Evolutionary conservation across 148 eudicot genomes (phyloP).

Genomic region (Persicaria tinctoria): DNA sequence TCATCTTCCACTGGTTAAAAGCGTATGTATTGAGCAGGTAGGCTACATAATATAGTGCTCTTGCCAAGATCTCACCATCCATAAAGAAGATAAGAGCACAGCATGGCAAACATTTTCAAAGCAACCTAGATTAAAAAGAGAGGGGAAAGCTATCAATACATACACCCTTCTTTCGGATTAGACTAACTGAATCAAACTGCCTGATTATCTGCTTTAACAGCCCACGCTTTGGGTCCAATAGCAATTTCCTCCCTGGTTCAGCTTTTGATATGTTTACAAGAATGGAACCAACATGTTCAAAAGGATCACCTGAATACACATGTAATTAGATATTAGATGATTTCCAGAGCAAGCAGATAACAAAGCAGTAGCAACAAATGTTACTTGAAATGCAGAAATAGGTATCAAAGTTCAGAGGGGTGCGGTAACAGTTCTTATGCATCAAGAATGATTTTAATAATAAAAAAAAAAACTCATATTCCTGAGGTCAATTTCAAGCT

Average conservation of each 20-base stretch:
- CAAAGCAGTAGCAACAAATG: neutral
- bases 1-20: neutral
- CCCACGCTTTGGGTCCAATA: slow-evolving; percentile 82
- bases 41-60: neutral
- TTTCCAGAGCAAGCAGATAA: neutral
- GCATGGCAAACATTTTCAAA: neutral
- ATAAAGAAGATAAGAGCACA: neutral
- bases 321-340: neutral
- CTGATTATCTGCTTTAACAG: slow-evolving; percentile 79
- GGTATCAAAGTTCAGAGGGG: neutral
- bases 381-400: neutral
- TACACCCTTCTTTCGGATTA: slow-evolving; percentile 84
- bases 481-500: neutral
- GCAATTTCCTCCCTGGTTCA: slow-evolving; percentile 71
- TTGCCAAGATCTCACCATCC: neutral
- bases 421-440: neutral
- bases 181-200: slow-evolving; percentile 81
- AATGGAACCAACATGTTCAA: slow-evolving; percentile 90
- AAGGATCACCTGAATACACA: slow-evolving; percentile 69
- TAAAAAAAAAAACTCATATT: neutral
- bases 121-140: neutral
- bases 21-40: neutral
- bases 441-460: neutral
- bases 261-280: slow-evolving; percentile 80
- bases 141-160: slow-evolving; percentile 6